Evolutionary conservation across 257 asterid species (phyloP), one percentile per base, ranked within the genome.

Genomic region (Marsdenia floribunda): DNA sequence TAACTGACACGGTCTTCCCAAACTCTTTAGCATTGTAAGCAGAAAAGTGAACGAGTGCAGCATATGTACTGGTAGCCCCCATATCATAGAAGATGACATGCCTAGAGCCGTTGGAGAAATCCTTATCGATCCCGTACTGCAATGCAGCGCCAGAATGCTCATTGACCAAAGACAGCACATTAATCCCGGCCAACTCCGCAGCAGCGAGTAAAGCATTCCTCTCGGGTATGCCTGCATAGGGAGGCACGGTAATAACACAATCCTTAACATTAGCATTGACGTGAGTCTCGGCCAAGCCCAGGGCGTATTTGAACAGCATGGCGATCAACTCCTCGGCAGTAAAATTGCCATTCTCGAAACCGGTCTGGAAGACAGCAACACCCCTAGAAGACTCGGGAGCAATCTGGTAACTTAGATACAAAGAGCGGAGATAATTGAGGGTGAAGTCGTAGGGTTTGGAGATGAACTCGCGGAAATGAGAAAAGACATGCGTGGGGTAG

Each of bases 71-170:
- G 86, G 84, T 86, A 3, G 99, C 96, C 37, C 99, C 99, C 99
- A 95, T 95, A 75, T 95, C 97, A 59, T 95, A 95, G 78, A 95
- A 92, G 63, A 95, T 89, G 57, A 95, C 98, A 65, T 87, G 87
- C 83, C 96, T 86, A 16, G 99, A 87, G 53, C 90, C 98, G 60
- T 95, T 88, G 0, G 96, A 83, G 72, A 95, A 95, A 83, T 92
- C 98, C 84, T 95, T 95, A 82, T 95, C 98, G 78, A 95, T 95
- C 76, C 99, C 98, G 68, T 95, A 95, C 86, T 95, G 99, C 88
- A 95, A 75, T n/a, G 99, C 98, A 42, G 97, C 98, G 6, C 98
- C 97, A 0, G 96, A 86, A 80, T 95, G 96, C 84, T 95, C 99
- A 76, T 92, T 90, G 78, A 95, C 85, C 85, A 95, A 81, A 49